Evolutionary conservation across 352 stramenopile species (phyloP).

Genomic region (Phytopythium kandeliae): DNA sequence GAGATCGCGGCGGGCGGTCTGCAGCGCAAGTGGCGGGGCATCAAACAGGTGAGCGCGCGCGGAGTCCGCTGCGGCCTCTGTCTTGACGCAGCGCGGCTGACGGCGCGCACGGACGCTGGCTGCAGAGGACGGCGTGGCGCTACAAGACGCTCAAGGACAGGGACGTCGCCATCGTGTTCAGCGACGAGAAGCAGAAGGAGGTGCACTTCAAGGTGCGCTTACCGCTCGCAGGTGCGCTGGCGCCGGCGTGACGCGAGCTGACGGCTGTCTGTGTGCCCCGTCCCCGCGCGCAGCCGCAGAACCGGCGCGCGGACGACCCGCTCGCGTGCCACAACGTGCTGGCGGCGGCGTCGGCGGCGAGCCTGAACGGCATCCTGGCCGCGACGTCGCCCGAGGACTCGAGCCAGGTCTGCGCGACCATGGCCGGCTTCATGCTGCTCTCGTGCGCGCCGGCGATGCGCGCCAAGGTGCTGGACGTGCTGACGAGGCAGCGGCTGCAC

Average conservation of each 20-base stretch:
- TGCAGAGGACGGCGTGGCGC: slow-evolving; percentile 63
- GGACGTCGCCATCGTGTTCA: slow-evolving; percentile 70
- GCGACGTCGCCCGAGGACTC: slow-evolving; percentile 72
- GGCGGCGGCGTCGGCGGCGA: slow-evolving; percentile 39
- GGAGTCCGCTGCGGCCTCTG: no score
- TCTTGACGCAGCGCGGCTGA: neutral
- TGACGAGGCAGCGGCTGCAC: slow-evolving; percentile 51
- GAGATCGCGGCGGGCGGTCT: slow-evolving; percentile 63
- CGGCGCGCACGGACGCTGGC: neutral
- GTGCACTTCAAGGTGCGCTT: slow-evolving; percentile 42
- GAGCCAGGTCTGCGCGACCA: slow-evolving; percentile 71
- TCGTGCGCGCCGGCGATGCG: slow-evolving; percentile 54
- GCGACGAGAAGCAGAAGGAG: slow-evolving; percentile 61
- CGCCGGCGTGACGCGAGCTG: no score
- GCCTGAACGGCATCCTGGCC: slow-evolving; percentile 71
- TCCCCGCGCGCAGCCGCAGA: slow-evolving; percentile 29
- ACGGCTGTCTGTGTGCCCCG: no score
- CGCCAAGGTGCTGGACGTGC: slow-evolving; percentile 67
- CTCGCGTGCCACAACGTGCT: slow-evolving; percentile 77
- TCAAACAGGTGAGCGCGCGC: slow-evolving; percentile 44
- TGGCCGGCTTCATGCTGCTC: slow-evolving; percentile 85
- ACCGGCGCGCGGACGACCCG: slow-evolving; percentile 46
- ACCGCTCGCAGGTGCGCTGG: no score
- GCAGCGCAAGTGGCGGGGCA: slow-evolving; percentile 74
- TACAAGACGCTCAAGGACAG: slow-evolving; percentile 78